Base-by-base conservation (phyloP, 331 rosid genomes). In the Spiraea crenata region DNA sequence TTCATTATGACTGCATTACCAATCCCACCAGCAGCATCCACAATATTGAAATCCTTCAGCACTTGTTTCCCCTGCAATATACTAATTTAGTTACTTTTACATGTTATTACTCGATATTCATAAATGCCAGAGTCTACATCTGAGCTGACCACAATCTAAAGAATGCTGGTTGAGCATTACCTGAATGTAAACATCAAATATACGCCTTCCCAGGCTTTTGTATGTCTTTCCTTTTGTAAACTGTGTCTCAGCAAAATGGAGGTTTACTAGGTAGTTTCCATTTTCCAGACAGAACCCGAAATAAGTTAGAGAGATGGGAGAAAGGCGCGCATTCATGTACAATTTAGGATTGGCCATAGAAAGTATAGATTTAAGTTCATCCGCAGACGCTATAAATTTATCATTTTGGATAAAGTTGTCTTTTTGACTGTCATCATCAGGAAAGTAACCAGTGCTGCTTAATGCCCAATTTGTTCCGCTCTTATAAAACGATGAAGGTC, bases 211-310 rank as follows among this genome's bases (percentile, higher is more conserved):
- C 68, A 0, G 93, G 79, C 91, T 86, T 20, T 52, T 60, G 70
- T 56, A 85, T 34, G 84, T 75, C 69, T 31, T 65, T 78, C 81
- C 90, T 25, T 25, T 25, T 25, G 31, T 25, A 72, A 92, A 89
- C 74, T 69, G 55, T 58, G 85, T 87, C 85, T 89, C 97, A 3
- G 90, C 90, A 70, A 89, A 89, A 75, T 89, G 92, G 57, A 84
- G 96, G 59, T 75, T 72, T 11, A 87, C 79, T 1, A 82, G 81
- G 89, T 89, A 92, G 78, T 49, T 84, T 76, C 93, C 97, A 73
- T 75, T 84, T 71, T 76, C 85, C 56, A 89, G 40, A 73, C 92
- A 89, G 60, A 62, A 87, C 3, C 82, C 95, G 52, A 84, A 92
- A 46, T 89, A 87, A 31, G 90, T 81, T 48, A 78, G 85, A 69